phyloP scores from a whole-genome alignment of 768 basidiomycete species.

The Collybia nuda region DNA sequence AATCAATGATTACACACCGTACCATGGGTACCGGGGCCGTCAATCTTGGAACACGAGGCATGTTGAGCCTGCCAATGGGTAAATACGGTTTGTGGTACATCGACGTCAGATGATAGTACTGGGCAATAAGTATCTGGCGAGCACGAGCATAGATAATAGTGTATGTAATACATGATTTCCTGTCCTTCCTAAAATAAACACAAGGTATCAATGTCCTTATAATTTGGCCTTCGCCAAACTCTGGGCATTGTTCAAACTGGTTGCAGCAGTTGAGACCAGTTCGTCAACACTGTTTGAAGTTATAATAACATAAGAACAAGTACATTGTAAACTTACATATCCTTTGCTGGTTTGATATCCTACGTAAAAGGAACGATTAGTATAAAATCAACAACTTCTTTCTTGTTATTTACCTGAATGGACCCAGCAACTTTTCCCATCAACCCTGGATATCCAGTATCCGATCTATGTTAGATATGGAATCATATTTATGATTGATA shows the following conservation, averaged over 20 bases:
- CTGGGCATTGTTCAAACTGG: slow-evolving; percentile 47
- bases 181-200: too few species aligned
- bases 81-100: too few species aligned
- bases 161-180: too few species aligned
- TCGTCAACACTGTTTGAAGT: slow-evolving; percentile 66
- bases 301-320: slow-evolving; percentile 8
- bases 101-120: too few species aligned
- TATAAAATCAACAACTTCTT: background rate
- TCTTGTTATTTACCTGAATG: slow-evolving; percentile 43
- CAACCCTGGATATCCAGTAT: slow-evolving; percentile 51
- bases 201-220: slow-evolving; percentile 18
- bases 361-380: slow-evolving; percentile 18
- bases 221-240: slow-evolving; percentile 53
- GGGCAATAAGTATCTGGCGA: too few species aligned
- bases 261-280: slow-evolving; percentile 69
- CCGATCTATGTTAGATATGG: background rate
- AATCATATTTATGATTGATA: background rate
- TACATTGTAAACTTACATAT: slow-evolving; percentile 56
- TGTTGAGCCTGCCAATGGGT: too few species aligned
- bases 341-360: slow-evolving; percentile 84
- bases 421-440: slow-evolving; percentile 80
- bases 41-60: too few species aligned
- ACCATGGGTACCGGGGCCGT: too few species aligned
- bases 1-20: too few species aligned
- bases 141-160: too few species aligned